These are phyloP conservation scores for Ganoderma resinaceum DNA, from an alignment of 1,284 basidiomycete species.

Conservation along the genomic window DNA sequence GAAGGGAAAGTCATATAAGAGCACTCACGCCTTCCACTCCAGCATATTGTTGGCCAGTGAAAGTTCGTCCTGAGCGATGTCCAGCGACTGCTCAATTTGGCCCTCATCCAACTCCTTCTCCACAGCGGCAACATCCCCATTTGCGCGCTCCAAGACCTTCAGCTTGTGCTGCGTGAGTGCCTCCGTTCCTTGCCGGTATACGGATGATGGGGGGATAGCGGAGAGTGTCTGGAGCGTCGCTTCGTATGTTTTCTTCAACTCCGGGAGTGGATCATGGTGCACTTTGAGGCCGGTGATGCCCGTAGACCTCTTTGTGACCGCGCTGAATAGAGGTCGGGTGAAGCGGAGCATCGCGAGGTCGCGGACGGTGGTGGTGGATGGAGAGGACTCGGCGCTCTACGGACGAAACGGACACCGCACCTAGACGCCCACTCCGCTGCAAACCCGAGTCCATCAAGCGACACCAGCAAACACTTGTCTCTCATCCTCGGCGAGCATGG, in stretches of 20 bases:
- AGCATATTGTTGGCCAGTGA: slow-evolving; percentile 84
- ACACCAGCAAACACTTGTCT: neutral
- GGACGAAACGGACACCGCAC: slow-evolving; percentile 1
- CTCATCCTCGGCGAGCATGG: slow-evolving; percentile 43
- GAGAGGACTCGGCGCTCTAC: slow-evolving; percentile 9
- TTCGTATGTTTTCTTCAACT: slow-evolving; percentile 79
- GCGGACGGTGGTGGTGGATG: slow-evolving; percentile 24
- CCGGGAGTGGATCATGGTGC: slow-evolving; percentile 83
- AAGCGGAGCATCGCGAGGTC: slow-evolving; percentile 72
- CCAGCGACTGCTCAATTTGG: slow-evolving; percentile 85
- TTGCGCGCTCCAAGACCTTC: slow-evolving; percentile 72
- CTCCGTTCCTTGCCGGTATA: slow-evolving; percentile 92
- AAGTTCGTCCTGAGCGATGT: slow-evolving; percentile 87
- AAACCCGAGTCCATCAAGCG: neutral
- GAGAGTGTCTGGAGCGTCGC: slow-evolving; percentile 79
- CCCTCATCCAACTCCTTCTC: slow-evolving; percentile 82
- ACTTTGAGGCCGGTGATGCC: slow-evolving; percentile 80
- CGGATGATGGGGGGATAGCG: slow-evolving; percentile 78
- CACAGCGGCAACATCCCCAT: slow-evolving; percentile 67
- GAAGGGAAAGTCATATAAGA: neutral
- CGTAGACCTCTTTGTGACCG: slow-evolving; percentile 75
- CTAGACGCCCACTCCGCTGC: slow-evolving; percentile 11
- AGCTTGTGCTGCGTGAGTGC: slow-evolving; percentile 88
- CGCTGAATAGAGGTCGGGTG: slow-evolving; percentile 75
- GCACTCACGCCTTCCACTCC: slow-evolving; percentile 95